These are phyloP conservation scores for Hirsutella rhossiliensis DNA, from an alignment of 2,329 filamentous ascomycete species.

Conservation along the genomic window DNA sequence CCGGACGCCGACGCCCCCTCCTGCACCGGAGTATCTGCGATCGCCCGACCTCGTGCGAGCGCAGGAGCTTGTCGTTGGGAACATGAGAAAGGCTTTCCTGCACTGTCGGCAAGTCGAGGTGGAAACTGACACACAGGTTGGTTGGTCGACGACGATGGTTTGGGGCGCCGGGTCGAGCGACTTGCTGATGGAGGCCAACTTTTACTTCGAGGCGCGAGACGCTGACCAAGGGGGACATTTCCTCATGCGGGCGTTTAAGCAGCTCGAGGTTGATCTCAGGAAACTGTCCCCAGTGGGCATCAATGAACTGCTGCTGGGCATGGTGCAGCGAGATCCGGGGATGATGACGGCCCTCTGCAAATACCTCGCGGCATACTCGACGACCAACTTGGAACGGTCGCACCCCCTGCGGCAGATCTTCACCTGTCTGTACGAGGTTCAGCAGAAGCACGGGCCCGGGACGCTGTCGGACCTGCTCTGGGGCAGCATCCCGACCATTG, in stretches of 20 bases:
- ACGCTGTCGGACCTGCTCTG: constrained; percentile 31
- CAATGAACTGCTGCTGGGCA: constrained; percentile 28
- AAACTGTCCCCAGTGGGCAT: constrained; percentile 30
- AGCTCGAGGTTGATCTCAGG: constrained; percentile 28
- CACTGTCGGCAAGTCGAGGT: constrained; percentile 30
- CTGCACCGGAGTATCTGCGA: constrained; percentile 26
- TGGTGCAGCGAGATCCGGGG: constrained; percentile 30
- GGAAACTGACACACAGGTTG: constrained; percentile 22
- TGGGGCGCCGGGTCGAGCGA: constrained; percentile 33
- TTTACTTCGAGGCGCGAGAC: constrained; percentile 27
- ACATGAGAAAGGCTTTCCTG: constrained; percentile 30
- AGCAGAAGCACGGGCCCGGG: constrained; percentile 29
- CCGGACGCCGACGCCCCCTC: constrained; percentile 31
- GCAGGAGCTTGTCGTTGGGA: constrained; percentile 29
- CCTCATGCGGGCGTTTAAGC: constrained; percentile 29
- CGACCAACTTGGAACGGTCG: constrained; percentile 28
- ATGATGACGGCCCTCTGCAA: constrained; percentile 34
- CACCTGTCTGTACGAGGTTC: constrained; percentile 29
- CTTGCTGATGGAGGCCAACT: constrained; percentile 30
- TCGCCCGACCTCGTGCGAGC: constrained; percentile 30
- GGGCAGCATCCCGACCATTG: constrained; percentile 27
- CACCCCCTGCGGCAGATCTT: constrained; percentile 32
- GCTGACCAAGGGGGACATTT: constrained; percentile 26
- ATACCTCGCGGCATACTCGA: constrained; percentile 29
- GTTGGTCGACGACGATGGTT: constrained; percentile 29